Base-by-base conservation (phyloP, 2,329 filamentous ascomycete species). In the Didymella segeticola region DNA sequence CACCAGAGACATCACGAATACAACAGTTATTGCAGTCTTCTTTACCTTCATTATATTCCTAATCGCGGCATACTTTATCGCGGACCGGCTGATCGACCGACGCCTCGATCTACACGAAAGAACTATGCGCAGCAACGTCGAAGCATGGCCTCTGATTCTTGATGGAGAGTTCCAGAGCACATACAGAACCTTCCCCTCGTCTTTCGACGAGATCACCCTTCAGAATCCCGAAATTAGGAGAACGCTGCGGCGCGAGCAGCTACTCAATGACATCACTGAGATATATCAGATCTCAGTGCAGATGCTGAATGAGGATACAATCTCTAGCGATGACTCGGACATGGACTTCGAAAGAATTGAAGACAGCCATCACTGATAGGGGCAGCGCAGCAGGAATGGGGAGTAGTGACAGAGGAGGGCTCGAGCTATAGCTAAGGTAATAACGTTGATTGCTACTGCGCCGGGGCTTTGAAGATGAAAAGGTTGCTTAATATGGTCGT, bases 361-460 rank as follows among this genome's bases (percentile, higher is more conserved):
- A 20, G 27, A 9, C 11, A 12, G 17, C 14, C n/a, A 23, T 14
- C 23, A n/a, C n/a, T n/a, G n/a, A n/a, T n/a, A 17, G 17, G 10
- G 11, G 9, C 11, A 19, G 2, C 2, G 4, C 14, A 34, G 15
- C 9, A 6, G n/a, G 2, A n/a, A 9, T 2, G 19, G 11, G 12
- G 25, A 23, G 14, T 15, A 20, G n/a, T n/a, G n/a, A n/a, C n/a
- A 8, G 47, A 26, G 5, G 37, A 33, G 5, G 26, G 43, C 9
- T 47, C 43, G 3, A 47, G 37, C 10, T 37, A 47, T 37, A 53
- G 50, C 9, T 43, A 53, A 8, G 47, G 37, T 12, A 23, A 17
- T 0, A 51, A 34, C 14, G 39, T 27, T 29, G 48, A 46, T 10
- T 31, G 43, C 34, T 23, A 36, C 9, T 19, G 25, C 9, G 27